These are phyloP conservation scores for Microbotryum violaceum DNA, from an alignment of 1,284 basidiomycete species.

Conservation along the genomic window DNA sequence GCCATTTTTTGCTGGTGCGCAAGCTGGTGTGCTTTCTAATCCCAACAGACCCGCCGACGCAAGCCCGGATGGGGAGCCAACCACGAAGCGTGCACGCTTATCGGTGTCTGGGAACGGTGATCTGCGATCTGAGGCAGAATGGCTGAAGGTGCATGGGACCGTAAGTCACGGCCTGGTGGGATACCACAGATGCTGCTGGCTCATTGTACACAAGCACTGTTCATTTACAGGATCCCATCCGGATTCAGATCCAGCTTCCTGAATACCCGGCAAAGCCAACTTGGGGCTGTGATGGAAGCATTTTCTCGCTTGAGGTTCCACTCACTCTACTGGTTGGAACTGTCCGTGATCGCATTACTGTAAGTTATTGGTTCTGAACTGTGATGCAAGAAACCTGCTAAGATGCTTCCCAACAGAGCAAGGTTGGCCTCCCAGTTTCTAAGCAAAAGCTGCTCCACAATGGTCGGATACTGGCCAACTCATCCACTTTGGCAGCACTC, in stretches of 20 bases:
- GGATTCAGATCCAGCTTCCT: conserved; percentile 72
- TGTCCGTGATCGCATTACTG: conserved; percentile 74
- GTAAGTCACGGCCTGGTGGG: conserved; percentile 42
- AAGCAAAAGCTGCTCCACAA: conserved; percentile 41
- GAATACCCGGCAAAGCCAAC: conserved; percentile 68
- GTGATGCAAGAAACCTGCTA: neutral
- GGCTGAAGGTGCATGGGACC: conserved; percentile 72
- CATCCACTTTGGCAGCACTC: conserved; percentile 69
- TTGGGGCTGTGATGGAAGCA: conserved; percentile 78
- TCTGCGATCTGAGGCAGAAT: conserved; percentile 70
- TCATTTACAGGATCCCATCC: conserved; percentile 61
- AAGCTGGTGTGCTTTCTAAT: too few species aligned
- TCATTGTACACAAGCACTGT: conserved; percentile 10
- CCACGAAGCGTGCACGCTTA: conserved; percentile 72
- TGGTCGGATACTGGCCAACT: conserved; percentile 77
- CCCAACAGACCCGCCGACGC: conserved; percentile 40
- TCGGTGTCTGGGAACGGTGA: conserved; percentile 71
- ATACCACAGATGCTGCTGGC: neutral
- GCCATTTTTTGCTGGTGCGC: too few species aligned
- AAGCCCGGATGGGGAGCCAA: conserved; percentile 50
- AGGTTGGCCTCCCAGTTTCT: conserved; percentile 25
- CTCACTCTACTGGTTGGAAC: conserved; percentile 74
- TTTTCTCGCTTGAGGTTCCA: conserved; percentile 70
- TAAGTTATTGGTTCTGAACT: conserved; percentile 53
- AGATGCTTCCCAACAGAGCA: conserved; percentile 13